phyloP scores from a whole-genome alignment of 2,329 filamentous ascomycete genomes.

The Fusarium continuum region DNA sequence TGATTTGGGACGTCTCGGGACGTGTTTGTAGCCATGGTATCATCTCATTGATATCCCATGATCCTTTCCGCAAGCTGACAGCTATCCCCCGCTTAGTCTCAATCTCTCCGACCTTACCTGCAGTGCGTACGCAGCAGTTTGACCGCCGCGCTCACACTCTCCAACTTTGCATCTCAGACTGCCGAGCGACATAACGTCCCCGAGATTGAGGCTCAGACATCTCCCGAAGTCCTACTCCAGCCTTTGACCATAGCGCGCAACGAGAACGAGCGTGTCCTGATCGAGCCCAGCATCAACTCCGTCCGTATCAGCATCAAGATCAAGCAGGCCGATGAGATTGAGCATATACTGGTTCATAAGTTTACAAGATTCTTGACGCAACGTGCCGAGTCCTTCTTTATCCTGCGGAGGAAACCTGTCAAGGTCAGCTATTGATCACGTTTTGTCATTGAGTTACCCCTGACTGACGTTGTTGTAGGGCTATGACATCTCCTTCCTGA shows the following conservation, averaged over 20 bases:
- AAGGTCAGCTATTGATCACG: slow-evolving; percentile 67
- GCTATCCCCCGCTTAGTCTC: slow-evolving; percentile 67
- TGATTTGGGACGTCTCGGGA: slow-evolving; percentile 12
- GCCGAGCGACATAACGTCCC: slow-evolving; percentile 98
- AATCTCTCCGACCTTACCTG: slow-evolving; percentile 96
- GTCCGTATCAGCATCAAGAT: slow-evolving; percentile 98
- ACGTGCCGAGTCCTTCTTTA: slow-evolving; percentile 91
- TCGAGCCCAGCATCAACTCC: slow-evolving; percentile 96
- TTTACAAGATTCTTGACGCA: slow-evolving; percentile 92
- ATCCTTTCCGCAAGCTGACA: slow-evolving; percentile 29
- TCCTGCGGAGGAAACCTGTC: slow-evolving; percentile 92
- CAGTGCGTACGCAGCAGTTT: slow-evolving; percentile 95
- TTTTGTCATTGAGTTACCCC: slow-evolving; percentile 5
- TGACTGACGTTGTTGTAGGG: slow-evolving; percentile 64
- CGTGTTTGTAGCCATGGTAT: slow-evolving; percentile 35
- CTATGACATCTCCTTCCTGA: slow-evolving; percentile 98
- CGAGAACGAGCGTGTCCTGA: slow-evolving; percentile 95
- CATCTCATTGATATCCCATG: not conserved
- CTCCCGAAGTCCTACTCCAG: slow-evolving; percentile 92
- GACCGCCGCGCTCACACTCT: slow-evolving; percentile 85
- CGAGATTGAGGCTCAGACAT: slow-evolving; percentile 92
- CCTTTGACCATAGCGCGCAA: slow-evolving; percentile 91
- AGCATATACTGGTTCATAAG: slow-evolving; percentile 97
- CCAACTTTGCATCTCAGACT: slow-evolving; percentile 97
- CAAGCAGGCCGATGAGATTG: slow-evolving; percentile 99